These are phyloP conservation scores for Pichia rugopelliculosa DNA, from an alignment of 805 yeast species.

Conservation along the genomic window DNA sequence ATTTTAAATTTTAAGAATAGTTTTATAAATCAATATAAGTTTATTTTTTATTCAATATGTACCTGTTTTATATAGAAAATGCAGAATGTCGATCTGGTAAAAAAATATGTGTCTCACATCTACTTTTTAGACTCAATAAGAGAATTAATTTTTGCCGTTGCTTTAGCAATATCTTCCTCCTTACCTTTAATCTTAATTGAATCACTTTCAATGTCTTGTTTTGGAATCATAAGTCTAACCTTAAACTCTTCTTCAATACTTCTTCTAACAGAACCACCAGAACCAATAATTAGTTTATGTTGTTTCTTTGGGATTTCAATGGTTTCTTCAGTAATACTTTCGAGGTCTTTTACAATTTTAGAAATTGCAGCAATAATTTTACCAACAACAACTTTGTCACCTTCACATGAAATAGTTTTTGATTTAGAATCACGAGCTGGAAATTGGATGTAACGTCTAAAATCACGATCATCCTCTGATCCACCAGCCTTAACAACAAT, in stretches of 20 bases:
- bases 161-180: slow-evolving; percentile 57
- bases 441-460: slow-evolving; percentile 52
- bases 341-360: slow-evolving; percentile 55
- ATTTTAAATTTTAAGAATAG: too few species aligned
- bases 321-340: slow-evolving; percentile 47
- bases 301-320: slow-evolving; percentile 61
- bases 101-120: background rate
- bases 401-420: slow-evolving; percentile 55
- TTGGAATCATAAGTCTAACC: slow-evolving; percentile 63
- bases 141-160: slow-evolving; percentile 52
- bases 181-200: slow-evolving; percentile 54
- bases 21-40: background rate
- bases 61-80: background rate
- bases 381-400: slow-evolving; percentile 68
- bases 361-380: slow-evolving; percentile 57
- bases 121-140: slow-evolving; percentile 32
- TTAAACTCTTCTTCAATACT: slow-evolving; percentile 61
- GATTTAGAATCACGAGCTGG: slow-evolving; percentile 64
- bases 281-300: slow-evolving; percentile 73
- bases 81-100: background rate
- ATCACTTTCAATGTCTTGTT: slow-evolving; percentile 42
- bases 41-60: background rate
- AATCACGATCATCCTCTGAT: slow-evolving; percentile 38
- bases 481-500: slow-evolving; percentile 79
- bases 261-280: slow-evolving; percentile 69